Percentiles rank a stretch among this genome's conserved stretches.
Evolutionary conservation across 1,139 yeast genomes (phyloP).

Genomic region (Kodamaea ohmeri): DNA sequence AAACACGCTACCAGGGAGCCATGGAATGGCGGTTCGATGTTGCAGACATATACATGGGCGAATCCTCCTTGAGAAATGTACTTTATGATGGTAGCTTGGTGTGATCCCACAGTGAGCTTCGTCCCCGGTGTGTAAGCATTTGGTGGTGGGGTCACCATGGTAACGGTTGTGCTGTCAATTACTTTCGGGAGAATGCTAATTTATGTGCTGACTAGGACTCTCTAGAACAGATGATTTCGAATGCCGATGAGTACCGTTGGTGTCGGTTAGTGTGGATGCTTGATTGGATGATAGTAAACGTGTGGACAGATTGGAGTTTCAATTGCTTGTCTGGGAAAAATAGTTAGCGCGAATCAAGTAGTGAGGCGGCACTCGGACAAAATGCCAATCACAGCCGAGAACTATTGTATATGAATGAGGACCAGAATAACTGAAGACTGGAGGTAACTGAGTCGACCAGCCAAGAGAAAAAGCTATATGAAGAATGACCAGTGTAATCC

Average conservation of each 20-base stretch:
- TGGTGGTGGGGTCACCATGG: slow-evolving; percentile 43
- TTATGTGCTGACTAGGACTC: too few relatives aligned
- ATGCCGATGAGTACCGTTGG: not conserved
- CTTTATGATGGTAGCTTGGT: slow-evolving; percentile 52
- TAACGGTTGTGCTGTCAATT: not conserved
- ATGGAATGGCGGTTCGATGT: slow-evolving; percentile 49
- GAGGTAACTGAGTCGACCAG: too few relatives aligned
- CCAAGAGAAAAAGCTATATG: not conserved
- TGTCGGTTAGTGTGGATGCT: not conserved
- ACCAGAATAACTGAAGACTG: too few relatives aligned
- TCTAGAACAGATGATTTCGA: too few relatives aligned
- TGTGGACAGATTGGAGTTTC: not conserved
- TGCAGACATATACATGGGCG: slow-evolving; percentile 73
- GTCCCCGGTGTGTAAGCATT: slow-evolving; percentile 64
- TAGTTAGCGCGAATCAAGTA: slow-evolving; percentile 2
- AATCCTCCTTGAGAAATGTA: slow-evolving; percentile 72
- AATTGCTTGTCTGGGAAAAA: slow-evolving; percentile 3
- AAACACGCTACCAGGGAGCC: slow-evolving; percentile 58
- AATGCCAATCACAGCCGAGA: too few relatives aligned
- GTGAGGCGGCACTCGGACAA: too few relatives aligned
- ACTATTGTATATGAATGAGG: too few relatives aligned
- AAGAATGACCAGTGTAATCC: too few relatives aligned
- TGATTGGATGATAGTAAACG: not conserved
- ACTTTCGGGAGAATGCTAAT: not conserved
- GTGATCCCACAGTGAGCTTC: slow-evolving; percentile 62